These are phyloP conservation scores for Yamadazyma oceani DNA, from an alignment of 1,139 yeast genomes.

Conservation along the genomic window DNA sequence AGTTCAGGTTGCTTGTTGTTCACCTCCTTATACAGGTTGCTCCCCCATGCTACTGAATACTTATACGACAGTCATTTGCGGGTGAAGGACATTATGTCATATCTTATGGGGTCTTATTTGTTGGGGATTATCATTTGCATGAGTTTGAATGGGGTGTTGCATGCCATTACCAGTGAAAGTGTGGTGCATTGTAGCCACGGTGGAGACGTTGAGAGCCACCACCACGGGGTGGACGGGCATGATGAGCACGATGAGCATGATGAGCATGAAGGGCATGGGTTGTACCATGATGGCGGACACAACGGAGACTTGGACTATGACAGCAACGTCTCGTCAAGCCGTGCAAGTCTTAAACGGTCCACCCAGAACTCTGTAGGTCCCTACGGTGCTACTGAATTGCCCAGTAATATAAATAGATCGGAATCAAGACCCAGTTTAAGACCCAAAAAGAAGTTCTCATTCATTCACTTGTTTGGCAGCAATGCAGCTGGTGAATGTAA, in stretches of 20 bases:
- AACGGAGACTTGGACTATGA: background rate
- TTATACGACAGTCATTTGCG: conserved; percentile 16
- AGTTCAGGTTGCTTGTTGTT: conserved; percentile 78
- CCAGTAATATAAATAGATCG: background rate
- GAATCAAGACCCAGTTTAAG: background rate
- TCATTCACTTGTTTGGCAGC: conserved; percentile 16
- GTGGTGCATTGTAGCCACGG: conserved; percentile 83
- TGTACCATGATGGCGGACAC: conserved; percentile 8
- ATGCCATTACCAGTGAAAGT: conserved; percentile 74
- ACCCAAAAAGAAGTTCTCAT: conserved; percentile 12
- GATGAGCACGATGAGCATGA: conserved; percentile 9
- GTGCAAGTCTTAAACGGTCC: background rate
- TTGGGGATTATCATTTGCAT: conserved; percentile 64
- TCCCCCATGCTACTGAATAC: conserved; percentile 63
- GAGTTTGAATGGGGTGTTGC: conserved; percentile 62
- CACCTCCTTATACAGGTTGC: conserved; percentile 69
- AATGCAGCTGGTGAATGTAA: conserved; percentile 50
- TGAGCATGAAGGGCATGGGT: background rate
- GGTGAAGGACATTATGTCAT: conserved; percentile 13
- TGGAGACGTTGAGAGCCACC: conserved; percentile 22
- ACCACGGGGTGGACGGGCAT: conserved; percentile 1
- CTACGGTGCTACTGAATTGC: conserved; percentile 57
- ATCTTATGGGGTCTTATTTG: conserved; percentile 51
- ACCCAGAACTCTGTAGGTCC: too few species aligned
- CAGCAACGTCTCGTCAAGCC: background rate